A percentile compares a stretch with the other conserved stretches of the same genome.
Conservation (phyloP, 1,284 basidiomycete genomes). For the Ustilago esculenta region DNA sequence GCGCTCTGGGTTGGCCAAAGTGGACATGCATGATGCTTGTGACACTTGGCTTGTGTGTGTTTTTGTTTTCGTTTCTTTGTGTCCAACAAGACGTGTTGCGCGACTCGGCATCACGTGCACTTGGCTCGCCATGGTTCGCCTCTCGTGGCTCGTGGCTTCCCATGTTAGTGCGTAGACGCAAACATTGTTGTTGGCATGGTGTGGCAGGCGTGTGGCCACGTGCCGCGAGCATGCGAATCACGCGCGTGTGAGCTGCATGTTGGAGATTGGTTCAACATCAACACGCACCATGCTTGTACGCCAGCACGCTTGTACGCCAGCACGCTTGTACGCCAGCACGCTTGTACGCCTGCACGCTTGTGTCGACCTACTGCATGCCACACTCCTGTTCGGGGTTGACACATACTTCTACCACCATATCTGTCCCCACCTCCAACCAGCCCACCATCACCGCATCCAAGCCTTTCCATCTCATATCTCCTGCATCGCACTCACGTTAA, state of each 20-base stretch:
- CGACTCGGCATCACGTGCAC: constrained; percentile 29
- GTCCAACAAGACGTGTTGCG: constrained; percentile 25
- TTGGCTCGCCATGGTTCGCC: no score
- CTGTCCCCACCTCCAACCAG: background rate
- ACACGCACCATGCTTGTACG: constrained; percentile 22
- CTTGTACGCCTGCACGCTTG: constrained; percentile 4
- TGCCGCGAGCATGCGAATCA: constrained; percentile 6
- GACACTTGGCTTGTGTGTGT: no score
- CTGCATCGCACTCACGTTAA: background rate
- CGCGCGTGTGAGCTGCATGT: constrained; percentile 14
- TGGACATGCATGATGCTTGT: no score
- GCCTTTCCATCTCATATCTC: constrained; percentile 1
- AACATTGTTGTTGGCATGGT: no score
- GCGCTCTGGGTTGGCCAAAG: constrained; percentile 1
- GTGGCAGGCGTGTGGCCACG: no score
- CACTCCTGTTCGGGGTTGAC: constrained; percentile 34
- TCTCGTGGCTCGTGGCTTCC: no score
- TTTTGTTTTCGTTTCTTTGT: background rate
- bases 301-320: no score
- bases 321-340: background rate
- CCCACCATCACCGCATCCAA: background rate
- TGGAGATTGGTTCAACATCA: constrained; percentile 46
- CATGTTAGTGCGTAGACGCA: no score
- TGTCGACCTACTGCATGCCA: constrained; percentile 24
- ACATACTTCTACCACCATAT: constrained; percentile 41